Evolutionary conservation across 768 basidiomycete species (phyloP).

Genomic region (Phlebiopsis flavidoalba): DNA sequence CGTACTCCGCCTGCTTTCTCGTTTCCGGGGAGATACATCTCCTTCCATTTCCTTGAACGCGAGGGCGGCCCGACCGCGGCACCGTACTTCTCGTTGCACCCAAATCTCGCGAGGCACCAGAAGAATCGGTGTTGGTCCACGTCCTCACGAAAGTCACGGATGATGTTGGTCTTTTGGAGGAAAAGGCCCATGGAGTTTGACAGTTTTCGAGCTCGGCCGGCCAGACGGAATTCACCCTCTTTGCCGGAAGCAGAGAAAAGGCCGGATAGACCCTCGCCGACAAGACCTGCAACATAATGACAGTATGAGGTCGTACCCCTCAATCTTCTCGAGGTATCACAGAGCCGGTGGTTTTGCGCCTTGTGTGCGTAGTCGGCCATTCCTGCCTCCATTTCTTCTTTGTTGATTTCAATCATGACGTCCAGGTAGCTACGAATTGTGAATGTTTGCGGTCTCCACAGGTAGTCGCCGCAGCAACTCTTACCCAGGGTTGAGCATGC

Average conservation of each 20-base stretch:
- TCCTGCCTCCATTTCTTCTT: constrained; percentile 84
- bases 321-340: constrained; percentile 68
- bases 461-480: constrained; percentile 16
- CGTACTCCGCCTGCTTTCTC: constrained; percentile 70
- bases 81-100: constrained; percentile 54
- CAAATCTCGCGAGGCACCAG: constrained; percentile 96
- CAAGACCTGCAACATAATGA: constrained; percentile 96
- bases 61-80: constrained; percentile 17
- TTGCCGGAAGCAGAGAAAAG: constrained; percentile 84
- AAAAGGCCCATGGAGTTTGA: constrained; percentile 94
- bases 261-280: constrained; percentile 91
- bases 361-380: constrained; percentile 96
- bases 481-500: constrained; percentile 59
- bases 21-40: constrained; percentile 55
- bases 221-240: constrained; percentile 65
- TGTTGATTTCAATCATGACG: constrained; percentile 77
- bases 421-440: constrained; percentile 50
- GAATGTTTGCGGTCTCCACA: constrained; percentile 12
- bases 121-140: constrained; percentile 79
- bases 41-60: constrained; percentile 61
- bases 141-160: constrained; percentile 93
- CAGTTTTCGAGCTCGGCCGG: constrained; percentile 69
- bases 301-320: constrained; percentile 80
- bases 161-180: constrained; percentile 97
- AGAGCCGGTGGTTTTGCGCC: constrained; percentile 60